Evolutionary conservation across 352 stramenopile genomes (phyloP).

Genomic region (Phytophthora crassamura): DNA sequence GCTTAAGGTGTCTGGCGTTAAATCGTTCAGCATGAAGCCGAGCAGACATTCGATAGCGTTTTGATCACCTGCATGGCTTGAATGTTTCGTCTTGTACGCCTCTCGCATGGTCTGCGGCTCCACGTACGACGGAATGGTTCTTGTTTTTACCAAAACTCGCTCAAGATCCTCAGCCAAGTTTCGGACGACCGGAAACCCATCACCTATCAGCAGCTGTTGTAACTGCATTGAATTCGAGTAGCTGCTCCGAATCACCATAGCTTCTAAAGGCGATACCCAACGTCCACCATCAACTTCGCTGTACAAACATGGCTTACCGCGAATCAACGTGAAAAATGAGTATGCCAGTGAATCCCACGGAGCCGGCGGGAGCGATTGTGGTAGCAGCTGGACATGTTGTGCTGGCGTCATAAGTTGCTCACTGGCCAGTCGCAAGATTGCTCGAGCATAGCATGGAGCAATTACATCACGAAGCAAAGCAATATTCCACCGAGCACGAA

Average conservation of each 20-base stretch:
- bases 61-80: conserved; percentile 48
- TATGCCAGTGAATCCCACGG: conserved; percentile 58
- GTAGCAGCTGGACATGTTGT: conserved; percentile 53
- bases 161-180: conserved; percentile 61
- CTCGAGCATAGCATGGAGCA: conserved; percentile 71
- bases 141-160: conserved; percentile 52
- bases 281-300: conserved; percentile 43
- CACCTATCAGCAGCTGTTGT: conserved; percentile 52
- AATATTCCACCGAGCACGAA: conserved; percentile 81
- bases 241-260: conserved; percentile 52
- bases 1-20: conserved; percentile 27
- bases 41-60: conserved; percentile 46
- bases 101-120: conserved; percentile 42
- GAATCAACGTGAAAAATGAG: conserved; percentile 53
- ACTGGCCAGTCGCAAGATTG: conserved; percentile 44
- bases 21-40: conserved; percentile 60
- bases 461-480: conserved; percentile 70
- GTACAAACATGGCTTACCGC: conserved; percentile 52
- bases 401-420: conserved; percentile 39
- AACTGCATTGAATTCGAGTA: conserved; percentile 44
- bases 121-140: conserved; percentile 50
- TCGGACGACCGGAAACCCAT: conserved; percentile 52
- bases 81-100: conserved; percentile 48
- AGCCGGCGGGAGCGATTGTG: conserved; percentile 49
- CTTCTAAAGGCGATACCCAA: conserved; percentile 52